phyloP scores from a whole-genome alignment of 805 yeast species.

The Zygosaccharomyces rouxii region DNA sequence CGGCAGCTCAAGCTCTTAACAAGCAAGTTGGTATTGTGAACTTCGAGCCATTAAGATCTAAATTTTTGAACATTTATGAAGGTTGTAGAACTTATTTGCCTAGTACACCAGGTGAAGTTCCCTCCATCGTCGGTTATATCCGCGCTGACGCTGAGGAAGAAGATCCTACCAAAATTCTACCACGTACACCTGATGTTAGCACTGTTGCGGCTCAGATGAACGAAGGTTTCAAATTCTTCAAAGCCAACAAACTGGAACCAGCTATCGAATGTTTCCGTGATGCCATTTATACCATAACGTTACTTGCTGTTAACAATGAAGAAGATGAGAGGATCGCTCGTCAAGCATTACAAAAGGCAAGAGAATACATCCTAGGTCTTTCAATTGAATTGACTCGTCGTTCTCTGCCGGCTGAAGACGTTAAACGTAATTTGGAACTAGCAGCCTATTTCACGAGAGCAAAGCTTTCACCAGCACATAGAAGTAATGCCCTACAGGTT shows the following conservation, averaged over 20 bases:
- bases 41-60: slow-evolving; percentile 79
- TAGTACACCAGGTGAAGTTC: slow-evolving; percentile 63
- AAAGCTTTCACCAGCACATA: slow-evolving; percentile 75
- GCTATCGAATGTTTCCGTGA: slow-evolving; percentile 79
- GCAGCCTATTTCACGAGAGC: slow-evolving; percentile 94
- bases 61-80: slow-evolving; percentile 81
- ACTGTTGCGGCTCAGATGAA: slow-evolving; percentile 53
- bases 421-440: slow-evolving; percentile 84
- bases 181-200: slow-evolving; percentile 72
- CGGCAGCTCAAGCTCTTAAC: slow-evolving; percentile 87
- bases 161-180: slow-evolving; percentile 46
- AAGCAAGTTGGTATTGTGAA: slow-evolving; percentile 83
- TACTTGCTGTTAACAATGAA: slow-evolving; percentile 63
- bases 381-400: slow-evolving; percentile 90
- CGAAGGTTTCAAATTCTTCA: slow-evolving; percentile 78
- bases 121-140: slow-evolving; percentile 63
- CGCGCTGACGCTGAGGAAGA: slow-evolving; percentile 60
- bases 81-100: slow-evolving; percentile 72
- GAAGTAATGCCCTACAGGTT: slow-evolving; percentile 83
- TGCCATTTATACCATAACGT: slow-evolving; percentile 69
- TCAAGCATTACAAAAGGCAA: slow-evolving; percentile 67
- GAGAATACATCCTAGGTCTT: slow-evolving; percentile 87
- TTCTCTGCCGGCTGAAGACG: slow-evolving; percentile 60
- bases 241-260: slow-evolving; percentile 73
- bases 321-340: slow-evolving; percentile 74